Base-by-base conservation (phyloP, 2,329 filamentous ascomycete species). In the Aspergillus fumigatiaffinis region DNA sequence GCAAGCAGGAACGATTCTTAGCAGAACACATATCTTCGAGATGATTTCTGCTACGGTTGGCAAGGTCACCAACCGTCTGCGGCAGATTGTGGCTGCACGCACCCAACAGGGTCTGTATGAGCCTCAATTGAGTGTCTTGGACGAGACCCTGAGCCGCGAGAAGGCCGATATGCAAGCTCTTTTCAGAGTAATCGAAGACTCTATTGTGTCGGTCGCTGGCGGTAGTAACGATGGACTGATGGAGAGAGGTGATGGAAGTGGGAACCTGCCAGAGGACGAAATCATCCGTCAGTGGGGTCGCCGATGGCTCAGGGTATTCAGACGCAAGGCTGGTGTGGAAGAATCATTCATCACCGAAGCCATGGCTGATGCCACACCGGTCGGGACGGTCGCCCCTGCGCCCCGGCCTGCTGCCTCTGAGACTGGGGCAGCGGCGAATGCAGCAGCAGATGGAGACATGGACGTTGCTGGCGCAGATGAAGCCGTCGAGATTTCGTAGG, bases 41-140 rank as follows among this genome's bases (percentile, higher is more conserved):
- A 88, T 97, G 77, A 87, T 97, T 17, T 87, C 87, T 60, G 89
- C 89, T 65, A 97, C 94, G 0, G 87, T 97, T 53, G 83, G 86
- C 69, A 97, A 99, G 77, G 93, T 97, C 51, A 92, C 91, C 1
- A 87, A 87, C 61, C 89, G 92, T 29, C 87, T 95, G 53, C 86
- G 91, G 46, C 91, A 96, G 75, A 87, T 97, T 25, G 84, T 91
- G 9, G 78, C 80, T 1, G 84, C 86, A 4, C 81, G 84, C 28
- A 79, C 81, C n/a, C 82, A 84, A 49, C 79, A 82, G 7, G 82
- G 81, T 12, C 75, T 87, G 7, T 76, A 79, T 50, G 74, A 77
- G 52, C 75, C 77, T 48, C 84, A 86, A 64, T 73, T 85, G 21
- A 78, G 79, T 65, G 79, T 84, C 65, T 77, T 90, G 7, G 84